Evolutionary conservation across 352 stramenopile genomes (phyloP).

Genomic region (Heterotrichella gracilis): DNA sequence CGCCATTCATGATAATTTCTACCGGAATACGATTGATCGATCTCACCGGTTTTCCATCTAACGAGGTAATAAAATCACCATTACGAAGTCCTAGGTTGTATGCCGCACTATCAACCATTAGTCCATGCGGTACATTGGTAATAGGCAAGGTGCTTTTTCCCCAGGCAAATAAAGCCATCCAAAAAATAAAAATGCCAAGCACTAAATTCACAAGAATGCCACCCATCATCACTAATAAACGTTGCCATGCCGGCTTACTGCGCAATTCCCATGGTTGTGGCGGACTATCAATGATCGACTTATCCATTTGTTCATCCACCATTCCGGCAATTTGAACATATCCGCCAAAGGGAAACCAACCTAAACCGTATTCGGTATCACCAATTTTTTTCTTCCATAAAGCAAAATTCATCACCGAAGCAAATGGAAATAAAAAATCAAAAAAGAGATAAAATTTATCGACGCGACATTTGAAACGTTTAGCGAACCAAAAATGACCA

Average conservation of each 20-base stretch:
- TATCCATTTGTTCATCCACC: not conserved
- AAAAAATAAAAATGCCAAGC: not conserved
- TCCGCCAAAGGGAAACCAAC: not conserved
- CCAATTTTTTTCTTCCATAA: not conserved
- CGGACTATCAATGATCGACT: not conserved
- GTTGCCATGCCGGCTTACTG: not conserved
- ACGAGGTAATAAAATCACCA: not conserved
- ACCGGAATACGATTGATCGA: not conserved
- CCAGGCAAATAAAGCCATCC: not conserved
- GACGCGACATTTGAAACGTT: not conserved
- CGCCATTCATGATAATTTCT: not conserved
- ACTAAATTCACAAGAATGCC: not conserved
- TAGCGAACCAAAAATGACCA: not conserved
- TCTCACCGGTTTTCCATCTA: not conserved
- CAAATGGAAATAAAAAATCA: not conserved
- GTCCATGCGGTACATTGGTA: not conserved
- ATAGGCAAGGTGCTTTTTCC: not conserved
- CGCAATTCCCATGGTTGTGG: not conserved
- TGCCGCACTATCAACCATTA: not conserved
- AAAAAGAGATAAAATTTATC: slow-evolving; percentile 8
- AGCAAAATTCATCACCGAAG: not conserved
- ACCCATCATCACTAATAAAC: not conserved
- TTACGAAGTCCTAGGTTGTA: not conserved
- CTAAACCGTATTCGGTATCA: not conserved
- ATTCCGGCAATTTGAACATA: not conserved